A percentile compares a stretch with the other conserved stretches of the same genome.
Conservation (phyloP, 139 green algal genomes). For the Micractinium conductrix region DNA sequence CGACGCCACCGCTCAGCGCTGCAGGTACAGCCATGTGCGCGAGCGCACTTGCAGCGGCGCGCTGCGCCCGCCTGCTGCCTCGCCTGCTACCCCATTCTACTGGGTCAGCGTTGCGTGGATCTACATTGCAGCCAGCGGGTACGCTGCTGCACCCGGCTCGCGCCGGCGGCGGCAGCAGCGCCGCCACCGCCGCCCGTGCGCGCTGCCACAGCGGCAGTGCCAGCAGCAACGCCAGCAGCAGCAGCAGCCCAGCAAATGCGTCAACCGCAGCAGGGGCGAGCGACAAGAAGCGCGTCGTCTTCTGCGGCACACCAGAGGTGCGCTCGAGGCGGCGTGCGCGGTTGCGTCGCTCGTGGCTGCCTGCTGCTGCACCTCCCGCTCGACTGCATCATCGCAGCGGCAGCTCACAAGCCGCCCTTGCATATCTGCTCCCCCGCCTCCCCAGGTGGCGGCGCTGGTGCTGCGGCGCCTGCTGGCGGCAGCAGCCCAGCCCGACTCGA, state of each 20-base stretch:
- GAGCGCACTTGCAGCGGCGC: neutral
- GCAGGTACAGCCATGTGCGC: neutral
- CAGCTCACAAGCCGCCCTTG: neutral
- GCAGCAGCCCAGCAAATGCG: neutral
- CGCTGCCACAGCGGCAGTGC: neutral
- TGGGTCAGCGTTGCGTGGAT: too few species aligned
- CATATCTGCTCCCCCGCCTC: neutral
- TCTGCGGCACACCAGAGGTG: conserved; percentile 87
- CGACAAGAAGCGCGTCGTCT: conserved; percentile 65
- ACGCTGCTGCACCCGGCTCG: neutral
- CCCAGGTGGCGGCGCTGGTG: conserved; percentile 78
- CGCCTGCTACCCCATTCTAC: neutral
- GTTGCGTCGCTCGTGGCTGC: too few species aligned
- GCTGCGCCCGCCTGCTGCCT: conserved; percentile 5
- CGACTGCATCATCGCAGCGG: too few species aligned
- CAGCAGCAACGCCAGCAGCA: neutral
- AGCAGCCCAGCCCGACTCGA: conserved; percentile 41
- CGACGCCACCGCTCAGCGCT: too few species aligned
- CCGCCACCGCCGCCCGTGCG: neutral
- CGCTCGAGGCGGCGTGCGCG: neutral
- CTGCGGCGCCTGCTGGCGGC: conserved; percentile 73
- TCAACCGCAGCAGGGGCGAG: neutral
- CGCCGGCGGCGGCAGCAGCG: neutral
- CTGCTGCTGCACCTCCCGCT: neutral
- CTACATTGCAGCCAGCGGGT: too few species aligned